These are phyloP conservation scores for Colletotrichum cereale DNA, from an alignment of 2,329 filamentous ascomycete species.

Conservation along the genomic window DNA sequence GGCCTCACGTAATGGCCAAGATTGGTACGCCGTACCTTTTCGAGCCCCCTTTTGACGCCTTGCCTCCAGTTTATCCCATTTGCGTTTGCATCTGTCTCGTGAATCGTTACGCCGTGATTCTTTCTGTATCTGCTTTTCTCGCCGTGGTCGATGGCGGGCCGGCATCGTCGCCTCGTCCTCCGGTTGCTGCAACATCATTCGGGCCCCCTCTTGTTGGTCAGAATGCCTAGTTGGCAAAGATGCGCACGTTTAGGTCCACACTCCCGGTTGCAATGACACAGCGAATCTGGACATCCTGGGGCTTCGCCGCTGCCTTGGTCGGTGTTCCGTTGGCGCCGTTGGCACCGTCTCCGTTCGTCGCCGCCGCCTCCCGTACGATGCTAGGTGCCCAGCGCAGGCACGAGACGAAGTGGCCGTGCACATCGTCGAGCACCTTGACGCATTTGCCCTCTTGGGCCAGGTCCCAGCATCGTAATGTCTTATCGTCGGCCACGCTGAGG, in stretches of 20 bases:
- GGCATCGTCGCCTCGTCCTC: neutral
- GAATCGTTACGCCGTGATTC: constrained; percentile 38
- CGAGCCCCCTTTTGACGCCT: constrained; percentile 33
- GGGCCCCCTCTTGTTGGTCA: neutral
- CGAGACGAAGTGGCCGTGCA: constrained; percentile 86
- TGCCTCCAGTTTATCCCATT: constrained; percentile 36
- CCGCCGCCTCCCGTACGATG: constrained; percentile 70
- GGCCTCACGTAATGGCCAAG: constrained; percentile 34
- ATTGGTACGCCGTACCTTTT: constrained; percentile 35
- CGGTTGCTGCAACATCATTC: neutral
- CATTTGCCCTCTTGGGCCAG: constrained; percentile 90
- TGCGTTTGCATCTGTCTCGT: constrained; percentile 24
- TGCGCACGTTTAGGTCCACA: constrained; percentile 82
- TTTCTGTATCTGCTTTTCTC: constrained; percentile 15
- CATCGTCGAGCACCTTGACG: constrained; percentile 83
- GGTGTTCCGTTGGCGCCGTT: constrained; percentile 59
- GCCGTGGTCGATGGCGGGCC: neutral
- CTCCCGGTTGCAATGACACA: constrained; percentile 91
- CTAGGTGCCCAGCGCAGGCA: constrained; percentile 90
- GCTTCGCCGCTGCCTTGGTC: constrained; percentile 61
- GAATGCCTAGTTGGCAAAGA: constrained; percentile 74
- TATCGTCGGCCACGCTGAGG: constrained; percentile 88
- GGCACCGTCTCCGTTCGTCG: constrained; percentile 50
- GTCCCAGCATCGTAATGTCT: constrained; percentile 95
- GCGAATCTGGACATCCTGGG: constrained; percentile 73